Base-by-base conservation (phyloP, 2,329 filamentous ascomycete species). In the Xylariaceae sp. region DNA sequence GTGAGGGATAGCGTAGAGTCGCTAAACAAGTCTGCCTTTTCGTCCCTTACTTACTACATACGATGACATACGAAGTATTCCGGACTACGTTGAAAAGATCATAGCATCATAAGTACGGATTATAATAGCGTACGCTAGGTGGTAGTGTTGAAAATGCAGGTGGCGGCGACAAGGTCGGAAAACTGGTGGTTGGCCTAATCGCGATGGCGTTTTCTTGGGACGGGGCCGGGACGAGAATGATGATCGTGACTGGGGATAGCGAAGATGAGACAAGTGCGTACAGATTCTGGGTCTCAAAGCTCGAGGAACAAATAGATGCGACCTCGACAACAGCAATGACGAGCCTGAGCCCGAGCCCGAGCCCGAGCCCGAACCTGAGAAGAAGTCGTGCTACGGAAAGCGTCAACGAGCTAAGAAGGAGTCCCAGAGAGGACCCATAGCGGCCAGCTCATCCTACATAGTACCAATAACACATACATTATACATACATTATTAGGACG, bases 361-460 rank as follows among this genome's bases (percentile, higher is more conserved):
- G 23, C 23, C 23, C 23, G 23, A 30, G 23, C 23, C 23, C 5
- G 23, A 4, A 5, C 23, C 23, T 30, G 23, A 59, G 42, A 39
- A 55, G 48, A 49, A 49, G 47, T 18, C 17, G 47, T 49, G 17
- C 47, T 49, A 23, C 42, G 23, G 23, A 30, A 30, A 30, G 23
- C n/a, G 42, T 53, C 35, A 50, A 53, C 30, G 44, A 35, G 47
- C 56, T 50, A 52, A 49, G 45, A 57, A 49, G 51, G 49, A 30
- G 23, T 30, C 23, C 23, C 23, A 30, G 45, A 63, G 55, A 47
- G 58, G 60, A 61, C 56, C 60, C 62, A 64, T 64, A 53, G 45
- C 51, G 48, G 62, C 62, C 62, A 64, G 58, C 62, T 56, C 62
- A 64, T 63, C 62, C 52, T 59, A 64, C 60, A 59, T 60, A 52